These are phyloP conservation scores for Microdochium bolleyi DNA, from an alignment of 2,329 filamentous ascomycete genomes.

Conservation along the genomic window DNA sequence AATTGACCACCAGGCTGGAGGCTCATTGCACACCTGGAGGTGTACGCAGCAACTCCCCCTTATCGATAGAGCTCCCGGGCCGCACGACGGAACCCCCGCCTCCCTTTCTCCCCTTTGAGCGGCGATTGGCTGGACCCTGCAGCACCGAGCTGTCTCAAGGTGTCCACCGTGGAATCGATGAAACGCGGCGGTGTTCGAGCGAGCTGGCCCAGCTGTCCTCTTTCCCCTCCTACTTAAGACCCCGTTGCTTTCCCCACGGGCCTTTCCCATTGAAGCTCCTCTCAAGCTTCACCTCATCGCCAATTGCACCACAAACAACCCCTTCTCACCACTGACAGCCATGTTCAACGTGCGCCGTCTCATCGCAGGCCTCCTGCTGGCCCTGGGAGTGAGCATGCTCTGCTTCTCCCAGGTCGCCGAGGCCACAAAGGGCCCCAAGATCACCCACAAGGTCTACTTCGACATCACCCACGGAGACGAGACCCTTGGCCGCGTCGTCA, in stretches of 20 bases:
- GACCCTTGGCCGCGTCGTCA: slow-evolving; percentile 64
- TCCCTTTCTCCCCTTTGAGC: not conserved
- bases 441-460: slow-evolving; percentile 92
- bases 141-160: not conserved
- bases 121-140: not conserved
- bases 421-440: slow-evolving; percentile 81
- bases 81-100: not conserved
- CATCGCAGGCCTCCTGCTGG: slow-evolving; percentile 63
- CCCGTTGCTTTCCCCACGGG: not conserved
- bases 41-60: not conserved
- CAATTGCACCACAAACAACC: slow-evolving; percentile 1
- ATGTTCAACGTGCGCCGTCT: slow-evolving; percentile 73
- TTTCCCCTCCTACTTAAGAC: not conserved
- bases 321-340: slow-evolving; percentile 20
- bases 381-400: slow-evolving; percentile 67
- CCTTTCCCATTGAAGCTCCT: not conserved
- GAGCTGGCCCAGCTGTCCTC: not conserved
- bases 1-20: not conserved
- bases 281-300: slow-evolving; percentile 3
- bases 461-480: slow-evolving; percentile 73
- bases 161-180: not conserved
- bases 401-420: slow-evolving; percentile 69
- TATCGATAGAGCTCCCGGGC: not conserved
- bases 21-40: not conserved
- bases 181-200: no score